Evolutionary conservation across 1,139 yeast species (phyloP).

Genomic region (Arxiozyma slooffiae): DNA sequence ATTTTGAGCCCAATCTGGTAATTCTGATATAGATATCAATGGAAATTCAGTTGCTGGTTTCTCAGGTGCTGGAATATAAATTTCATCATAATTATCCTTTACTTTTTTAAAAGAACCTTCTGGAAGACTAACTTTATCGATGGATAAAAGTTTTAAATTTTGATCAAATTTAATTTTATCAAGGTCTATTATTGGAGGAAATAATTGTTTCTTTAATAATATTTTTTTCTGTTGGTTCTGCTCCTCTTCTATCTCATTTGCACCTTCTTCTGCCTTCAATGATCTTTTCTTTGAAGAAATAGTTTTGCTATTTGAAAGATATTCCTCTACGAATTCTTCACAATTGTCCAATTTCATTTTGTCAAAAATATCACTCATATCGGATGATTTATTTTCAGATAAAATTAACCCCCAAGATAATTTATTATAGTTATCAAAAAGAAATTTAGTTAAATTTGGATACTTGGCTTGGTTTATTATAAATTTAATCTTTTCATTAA

Average conservation of each 20-base stretch:
- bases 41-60: slow-evolving; percentile 38
- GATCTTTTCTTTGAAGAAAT: slow-evolving; percentile 20
- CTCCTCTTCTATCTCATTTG: background rate
- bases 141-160: slow-evolving; percentile 59
- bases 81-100: slow-evolving; percentile 71
- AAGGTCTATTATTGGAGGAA: slow-evolving; percentile 43
- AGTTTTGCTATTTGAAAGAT: slow-evolving; percentile 13
- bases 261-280: slow-evolving; percentile 10
- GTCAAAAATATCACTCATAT: slow-evolving; percentile 28
- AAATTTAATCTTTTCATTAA: slow-evolving; percentile 45
- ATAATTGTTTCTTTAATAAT: slow-evolving; percentile 33
- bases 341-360: slow-evolving; percentile 32
- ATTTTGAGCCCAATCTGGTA: slow-evolving; percentile 75
- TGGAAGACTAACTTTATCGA: slow-evolving; percentile 60
- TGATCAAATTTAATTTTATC: slow-evolving; percentile 58
- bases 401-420: slow-evolving; percentile 41
- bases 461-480: slow-evolving; percentile 41
- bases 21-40: slow-evolving; percentile 46
- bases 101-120: slow-evolving; percentile 72
- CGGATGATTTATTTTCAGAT: slow-evolving; percentile 33
- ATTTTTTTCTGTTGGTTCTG: slow-evolving; percentile 5
- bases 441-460: slow-evolving; percentile 38
- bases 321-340: slow-evolving; percentile 30
- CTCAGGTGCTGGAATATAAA: slow-evolving; percentile 73
- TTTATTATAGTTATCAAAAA: slow-evolving; percentile 41